Conservation (phyloP, 345 rosid species). For the Heritiera fomes region DNA sequence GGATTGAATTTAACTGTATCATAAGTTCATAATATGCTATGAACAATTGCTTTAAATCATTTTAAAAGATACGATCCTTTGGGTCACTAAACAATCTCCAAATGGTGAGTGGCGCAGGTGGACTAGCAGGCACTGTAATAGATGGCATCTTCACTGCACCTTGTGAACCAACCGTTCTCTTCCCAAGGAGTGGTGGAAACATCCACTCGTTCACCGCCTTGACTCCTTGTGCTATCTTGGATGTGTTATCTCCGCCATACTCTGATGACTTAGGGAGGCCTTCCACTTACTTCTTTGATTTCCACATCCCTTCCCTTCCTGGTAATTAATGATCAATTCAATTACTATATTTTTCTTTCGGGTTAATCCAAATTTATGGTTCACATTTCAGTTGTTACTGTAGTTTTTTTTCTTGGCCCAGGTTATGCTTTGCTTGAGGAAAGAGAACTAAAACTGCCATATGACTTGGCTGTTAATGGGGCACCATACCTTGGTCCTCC, state of each 20-base stretch:
- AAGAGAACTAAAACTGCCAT: conserved; percentile 37
- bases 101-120: conserved; percentile 30
- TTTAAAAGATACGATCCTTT: not conserved
- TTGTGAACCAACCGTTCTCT: conserved; percentile 35
- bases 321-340: conserved; percentile 18
- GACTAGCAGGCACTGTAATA: conserved; percentile 38
- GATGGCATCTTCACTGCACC: conserved; percentile 38
- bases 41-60: not conserved
- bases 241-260: conserved; percentile 54
- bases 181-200: conserved; percentile 53
- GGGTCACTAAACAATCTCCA: not conserved
- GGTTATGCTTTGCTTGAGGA: conserved; percentile 43
- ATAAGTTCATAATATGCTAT: not conserved
- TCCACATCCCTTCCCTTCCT: conserved; percentile 37
- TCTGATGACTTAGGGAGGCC: conserved; percentile 44
- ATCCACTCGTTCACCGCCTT: conserved; percentile 50
- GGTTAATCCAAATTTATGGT: not conserved
- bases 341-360: not conserved
- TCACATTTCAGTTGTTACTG: not conserved
- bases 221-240: conserved; percentile 55
- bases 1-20: not conserved
- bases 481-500: conserved; percentile 44
- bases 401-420: not conserved
- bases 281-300: conserved; percentile 44
- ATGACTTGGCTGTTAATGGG: conserved; percentile 37